A percentile compares a stretch with the other conserved stretches of the same genome.
Evolutionary conservation across 352 stramenopile genomes (phyloP).

Genomic region (Globisporangium echinulatum): DNA sequence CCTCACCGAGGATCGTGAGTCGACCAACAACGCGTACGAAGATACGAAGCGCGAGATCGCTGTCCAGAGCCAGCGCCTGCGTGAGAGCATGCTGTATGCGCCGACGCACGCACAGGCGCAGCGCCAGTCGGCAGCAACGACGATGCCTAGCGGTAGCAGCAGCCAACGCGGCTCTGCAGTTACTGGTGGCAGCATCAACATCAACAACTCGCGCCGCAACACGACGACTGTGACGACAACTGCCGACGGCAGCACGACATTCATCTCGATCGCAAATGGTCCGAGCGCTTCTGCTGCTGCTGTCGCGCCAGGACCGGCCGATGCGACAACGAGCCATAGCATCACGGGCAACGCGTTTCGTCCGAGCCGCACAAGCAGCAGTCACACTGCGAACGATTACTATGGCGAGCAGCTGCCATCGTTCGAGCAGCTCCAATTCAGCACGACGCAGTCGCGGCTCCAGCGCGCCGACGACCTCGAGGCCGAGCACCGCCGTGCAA

Average conservation of each 20-base stretch:
- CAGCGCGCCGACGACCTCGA: constrained; percentile 8
- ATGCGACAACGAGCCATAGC: background rate
- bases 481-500: constrained; percentile 7
- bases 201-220: background rate
- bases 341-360: background rate
- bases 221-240: constrained; percentile 12
- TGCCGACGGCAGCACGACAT: constrained; percentile 10
- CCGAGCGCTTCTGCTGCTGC: background rate
- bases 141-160: background rate
- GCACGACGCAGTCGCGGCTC: constrained; percentile 5
- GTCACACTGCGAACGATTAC: background rate
- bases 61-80: constrained; percentile 67
- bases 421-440: constrained; percentile 12
- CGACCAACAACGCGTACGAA: constrained; percentile 61
- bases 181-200: background rate
- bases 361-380: constrained; percentile 2
- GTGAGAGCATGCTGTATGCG: constrained; percentile 56
- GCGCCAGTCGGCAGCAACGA: background rate
- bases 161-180: constrained; percentile 4
- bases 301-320: background rate
- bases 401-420: constrained; percentile 12
- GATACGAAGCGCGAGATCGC: constrained; percentile 70
- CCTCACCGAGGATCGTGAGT: constrained; percentile 46
- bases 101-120: constrained; percentile 3
- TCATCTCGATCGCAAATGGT: constrained; percentile 11